Base-by-base conservation (phyloP, 352 stramenopile species). In the Phytophthora ohioensis region DNA sequence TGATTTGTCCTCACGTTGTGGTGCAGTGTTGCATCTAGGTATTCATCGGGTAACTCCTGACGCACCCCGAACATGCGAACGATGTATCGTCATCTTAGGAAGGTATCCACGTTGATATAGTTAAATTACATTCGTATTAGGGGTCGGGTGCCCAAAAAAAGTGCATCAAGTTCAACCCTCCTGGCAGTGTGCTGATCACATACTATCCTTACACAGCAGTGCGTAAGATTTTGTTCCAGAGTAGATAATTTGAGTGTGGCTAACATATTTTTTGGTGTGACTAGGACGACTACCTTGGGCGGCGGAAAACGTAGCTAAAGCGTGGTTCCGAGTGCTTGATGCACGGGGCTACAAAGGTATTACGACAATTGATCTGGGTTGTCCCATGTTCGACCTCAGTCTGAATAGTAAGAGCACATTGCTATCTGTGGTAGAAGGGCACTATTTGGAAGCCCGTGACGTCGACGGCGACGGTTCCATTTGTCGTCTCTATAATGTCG, bases 401-500 rank as follows among this genome's bases (percentile, higher is more conserved):
- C 57, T 95, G 3, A 87, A 95, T 59, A 58, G 60, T 4, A 90
- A 90, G 38, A 91, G 82, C 66, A 90, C 82, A 4, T 34, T 91
- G 34, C 61, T 94, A 2, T 90, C 85, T 56, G 78, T 91, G 8
- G 79, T 96, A 11, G 87, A 96, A 78, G 88, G 88, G 4, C 72
- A 84, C 12, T 94, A 94, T 57, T 47, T 89, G n/a, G 81, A 93
- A 56, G 80, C 84, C 21, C 73, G 79, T 2, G 78, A 80, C 11
- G 81, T 83, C 10, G 72, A 80, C 15, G 79, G 91, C n/a, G 84
- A 95, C 48, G 87, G 94, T 67, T 85, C 87, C 0, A 80, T 94
- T 15, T 96, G 88, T 39, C 85, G 88, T 12, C 67, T 96, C 21
- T 97, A 97, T 45, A 89, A 97, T 43, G 84, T 96, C 49, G 91